Evolutionary conservation across 768 basidiomycete genomes (phyloP).

Genomic region (Termitomyces sp.): DNA sequence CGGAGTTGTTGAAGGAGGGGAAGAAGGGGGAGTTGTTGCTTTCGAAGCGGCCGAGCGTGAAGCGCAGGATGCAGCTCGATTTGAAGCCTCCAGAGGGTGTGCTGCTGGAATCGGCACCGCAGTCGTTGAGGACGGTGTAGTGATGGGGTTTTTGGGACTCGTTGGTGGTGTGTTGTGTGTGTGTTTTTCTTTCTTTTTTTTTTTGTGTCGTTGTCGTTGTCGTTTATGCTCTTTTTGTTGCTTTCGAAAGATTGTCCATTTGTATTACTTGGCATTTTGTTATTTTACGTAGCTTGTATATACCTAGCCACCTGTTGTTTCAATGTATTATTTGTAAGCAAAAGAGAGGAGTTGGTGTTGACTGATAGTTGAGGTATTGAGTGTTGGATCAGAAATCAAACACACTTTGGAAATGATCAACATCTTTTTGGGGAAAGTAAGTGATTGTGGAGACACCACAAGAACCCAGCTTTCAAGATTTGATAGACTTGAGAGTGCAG

Average conservation of each 20-base stretch:
- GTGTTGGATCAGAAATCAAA: no score
- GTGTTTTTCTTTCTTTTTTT: background rate
- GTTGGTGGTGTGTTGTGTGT: background rate
- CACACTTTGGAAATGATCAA: no score
- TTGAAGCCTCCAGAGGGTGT: background rate
- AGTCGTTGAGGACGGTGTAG: conserved; percentile 4
- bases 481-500: no score
- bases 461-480: no score
- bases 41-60: conserved; percentile 65
- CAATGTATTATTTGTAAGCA: background rate
- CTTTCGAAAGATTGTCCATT: background rate
- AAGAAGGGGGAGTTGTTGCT: conserved; percentile 48
- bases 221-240: background rate
- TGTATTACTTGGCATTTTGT: background rate
- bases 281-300: background rate
- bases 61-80: conserved; percentile 31
- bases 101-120: conserved; percentile 5
- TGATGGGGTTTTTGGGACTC: background rate
- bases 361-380: no score
- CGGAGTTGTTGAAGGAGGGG: conserved; percentile 60
- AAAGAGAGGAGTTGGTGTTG: no score
- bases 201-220: no score
- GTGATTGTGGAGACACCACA: no score
- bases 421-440: no score
- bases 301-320: background rate